Percentiles rank a stretch among this genome's conserved stretches.
Evolutionary conservation across 768 basidiomycete species (phyloP).

Genomic region (Amanita brunnescens): DNA sequence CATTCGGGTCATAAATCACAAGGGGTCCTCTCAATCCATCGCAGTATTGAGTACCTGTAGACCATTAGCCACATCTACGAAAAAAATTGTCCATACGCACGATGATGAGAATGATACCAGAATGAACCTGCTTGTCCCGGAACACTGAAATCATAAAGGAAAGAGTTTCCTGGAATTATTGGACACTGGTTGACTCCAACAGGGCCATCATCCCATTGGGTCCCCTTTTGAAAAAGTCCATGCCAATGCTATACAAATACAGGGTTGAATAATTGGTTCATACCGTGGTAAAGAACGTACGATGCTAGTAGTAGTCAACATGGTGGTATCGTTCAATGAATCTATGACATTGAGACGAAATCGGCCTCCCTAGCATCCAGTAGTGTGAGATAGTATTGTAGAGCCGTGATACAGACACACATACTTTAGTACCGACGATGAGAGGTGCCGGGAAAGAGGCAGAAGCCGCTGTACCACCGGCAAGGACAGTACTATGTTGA

Average conservation of each 20-base stretch:
- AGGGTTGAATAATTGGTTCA: background rate
- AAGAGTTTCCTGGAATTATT: constrained; percentile 26
- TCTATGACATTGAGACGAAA: constrained; percentile 34
- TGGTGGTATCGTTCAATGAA: constrained; percentile 25
- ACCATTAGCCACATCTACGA: background rate
- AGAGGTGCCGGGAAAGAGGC: constrained; percentile 30
- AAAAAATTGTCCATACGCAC: constrained; percentile 15
- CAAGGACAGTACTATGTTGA: constrained; percentile 13
- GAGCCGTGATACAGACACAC: background rate
- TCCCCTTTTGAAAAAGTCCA: constrained; percentile 33
- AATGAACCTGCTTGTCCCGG: constrained; percentile 20
- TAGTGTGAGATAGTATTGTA: background rate
- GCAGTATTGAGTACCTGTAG: constrained; percentile 14
- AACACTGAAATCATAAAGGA: constrained; percentile 29
- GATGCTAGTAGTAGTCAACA: constrained; percentile 32
- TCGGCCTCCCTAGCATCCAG: constrained; percentile 18
- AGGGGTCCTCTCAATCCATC: constrained; percentile 18
- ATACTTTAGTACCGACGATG: constrained; percentile 21
- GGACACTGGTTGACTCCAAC: constrained; percentile 34
- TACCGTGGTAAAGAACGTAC: constrained; percentile 8
- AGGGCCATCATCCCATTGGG: constrained; percentile 28
- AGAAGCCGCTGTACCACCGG: constrained; percentile 7
- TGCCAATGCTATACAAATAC: constrained; percentile 32
- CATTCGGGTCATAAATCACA: constrained; percentile 15
- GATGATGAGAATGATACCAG: constrained; percentile 24